Evolutionary conservation across 2,329 filamentous ascomycete genomes (phyloP).

Genomic region (Fusarium drepaniforme): DNA sequence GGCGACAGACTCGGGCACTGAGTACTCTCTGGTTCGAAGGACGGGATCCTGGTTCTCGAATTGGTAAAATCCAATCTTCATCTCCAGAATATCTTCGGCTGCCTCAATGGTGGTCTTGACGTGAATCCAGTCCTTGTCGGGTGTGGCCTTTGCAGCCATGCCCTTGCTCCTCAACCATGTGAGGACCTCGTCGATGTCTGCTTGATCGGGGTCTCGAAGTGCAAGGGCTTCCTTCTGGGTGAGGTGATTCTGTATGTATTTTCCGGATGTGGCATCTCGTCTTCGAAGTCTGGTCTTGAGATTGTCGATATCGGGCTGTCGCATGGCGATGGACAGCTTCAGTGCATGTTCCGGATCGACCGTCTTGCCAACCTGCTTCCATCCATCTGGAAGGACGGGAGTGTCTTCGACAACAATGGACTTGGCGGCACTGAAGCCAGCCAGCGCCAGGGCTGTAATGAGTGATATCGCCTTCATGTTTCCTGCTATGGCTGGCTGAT

Average conservation of each 20-base stretch:
- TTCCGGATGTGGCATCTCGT: slow-evolving; percentile 21
- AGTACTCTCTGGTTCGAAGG: slow-evolving; percentile 59
- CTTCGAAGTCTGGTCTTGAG: slow-evolving; percentile 42
- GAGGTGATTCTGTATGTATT: slow-evolving; percentile 45
- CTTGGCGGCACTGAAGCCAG: slow-evolving; percentile 37
- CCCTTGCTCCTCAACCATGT: slow-evolving; percentile 57
- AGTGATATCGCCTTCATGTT: slow-evolving; percentile 32
- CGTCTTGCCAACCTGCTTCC: slow-evolving; percentile 41
- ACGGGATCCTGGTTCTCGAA: slow-evolving; percentile 53
- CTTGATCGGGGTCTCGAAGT: slow-evolving; percentile 51
- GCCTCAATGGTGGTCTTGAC: slow-evolving; percentile 55
- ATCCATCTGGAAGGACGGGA: slow-evolving; percentile 45
- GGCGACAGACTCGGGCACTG: slow-evolving; percentile 55
- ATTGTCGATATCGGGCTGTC: slow-evolving; percentile 46
- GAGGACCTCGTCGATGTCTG: slow-evolving; percentile 52
- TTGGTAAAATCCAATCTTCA: slow-evolving; percentile 56
- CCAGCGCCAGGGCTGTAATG: slow-evolving; percentile 37
- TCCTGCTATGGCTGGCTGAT: background rate
- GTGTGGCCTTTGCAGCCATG: slow-evolving; percentile 47
- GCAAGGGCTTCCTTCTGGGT: slow-evolving; percentile 50
- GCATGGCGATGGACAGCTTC: slow-evolving; percentile 49
- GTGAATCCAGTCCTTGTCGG: slow-evolving; percentile 56
- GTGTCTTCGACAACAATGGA: slow-evolving; percentile 45
- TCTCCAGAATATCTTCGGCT: slow-evolving; percentile 56
- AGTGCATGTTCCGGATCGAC: slow-evolving; percentile 42